Evolutionary conservation across 805 yeast species (phyloP), one percentile per base, ranked within the genome.

Genomic region (Kodamaea lidongshanica): DNA sequence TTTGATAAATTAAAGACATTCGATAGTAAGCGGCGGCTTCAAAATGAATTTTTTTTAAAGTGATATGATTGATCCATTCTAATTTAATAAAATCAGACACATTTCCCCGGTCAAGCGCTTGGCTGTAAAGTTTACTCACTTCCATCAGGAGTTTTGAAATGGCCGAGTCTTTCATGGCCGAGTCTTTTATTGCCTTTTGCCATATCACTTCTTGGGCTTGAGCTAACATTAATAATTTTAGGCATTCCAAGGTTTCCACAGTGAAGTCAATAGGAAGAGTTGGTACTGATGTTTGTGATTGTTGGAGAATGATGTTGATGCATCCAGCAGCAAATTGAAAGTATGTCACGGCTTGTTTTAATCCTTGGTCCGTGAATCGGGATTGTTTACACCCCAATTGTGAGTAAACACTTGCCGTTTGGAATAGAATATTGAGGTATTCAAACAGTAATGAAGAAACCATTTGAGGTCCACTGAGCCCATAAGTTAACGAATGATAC

Each of bases 151-250:
- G 54, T 42, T 75, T 72, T 1, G 92, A 68, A 3, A 87, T 55
- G 4, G 76, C 58, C 0, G 79, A 58, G 45, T 81, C 76, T 42
- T 77, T 80, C 44, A 73, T 46, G 8, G 62, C 58, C 11, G 56
- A 51, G 21, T 56, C 51, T 0, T 64, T 53, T 3, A 59, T 31
- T 0, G 95, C 86, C 44, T 78, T 77, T 27, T 71, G 75, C 95
- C 96, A 87, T 29, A 80, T 74, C 8, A 75, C 67, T 47, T 88
- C 96, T 53, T 87, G 95, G 0, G 95, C 92, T 45, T 85, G 95
- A 0, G 94, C 92, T 22, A 82, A 48, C 72, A 73, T 72, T 19
- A 86, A 46, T 8, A 50, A 41, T 20, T 65, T 54, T 31, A 87
- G 55, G 11, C 77, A 61, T 8, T 59, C 54, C 7, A 81, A 44